A percentile compares a stretch with the other conserved stretches of the same genome.
phyloP scores from a whole-genome alignment of 768 basidiomycete species.

The Suillus hirtellus region DNA sequence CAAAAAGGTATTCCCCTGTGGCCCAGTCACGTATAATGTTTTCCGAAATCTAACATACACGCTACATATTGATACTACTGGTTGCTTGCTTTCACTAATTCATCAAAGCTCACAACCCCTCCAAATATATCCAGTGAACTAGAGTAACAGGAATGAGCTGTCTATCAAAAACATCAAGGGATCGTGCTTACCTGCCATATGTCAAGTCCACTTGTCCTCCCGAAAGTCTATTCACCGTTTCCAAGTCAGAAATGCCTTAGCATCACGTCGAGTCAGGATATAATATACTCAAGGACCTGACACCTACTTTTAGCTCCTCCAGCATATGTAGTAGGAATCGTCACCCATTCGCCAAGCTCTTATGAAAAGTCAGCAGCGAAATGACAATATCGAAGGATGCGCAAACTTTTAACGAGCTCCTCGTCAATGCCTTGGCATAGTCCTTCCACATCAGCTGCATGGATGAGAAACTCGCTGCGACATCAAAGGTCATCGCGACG shows the following conservation, averaged over 20 bases:
- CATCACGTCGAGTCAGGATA: slow-evolving; percentile 9
- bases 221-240: slow-evolving; percentile 77
- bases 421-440: slow-evolving; percentile 96
- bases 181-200: slow-evolving; percentile 35
- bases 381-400: neutral
- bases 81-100: slow-evolving; percentile 43
- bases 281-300: neutral
- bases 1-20: slow-evolving; percentile 12
- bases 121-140: slow-evolving; percentile 75
- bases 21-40: neutral
- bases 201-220: slow-evolving; percentile 65
- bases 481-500: slow-evolving; percentile 10
- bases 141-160: slow-evolving; percentile 8
- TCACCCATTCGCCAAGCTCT: slow-evolving; percentile 92
- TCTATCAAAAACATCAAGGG: neutral
- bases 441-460: slow-evolving; percentile 99
- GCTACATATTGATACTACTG: neutral
- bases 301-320: slow-evolving; percentile 86
- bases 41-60: neutral
- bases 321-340: slow-evolving; percentile 92
- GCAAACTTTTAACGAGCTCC: slow-evolving; percentile 76
- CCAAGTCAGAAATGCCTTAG: slow-evolving; percentile 77
- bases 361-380: slow-evolving; percentile 15
- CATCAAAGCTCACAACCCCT: slow-evolving; percentile 61
- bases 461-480: slow-evolving; percentile 85